A percentile compares a stretch with the other conserved stretches of the same genome.
phyloP scores from a whole-genome alignment of 192 early-diverging fungal species.

The Podila verticillata region DNA sequence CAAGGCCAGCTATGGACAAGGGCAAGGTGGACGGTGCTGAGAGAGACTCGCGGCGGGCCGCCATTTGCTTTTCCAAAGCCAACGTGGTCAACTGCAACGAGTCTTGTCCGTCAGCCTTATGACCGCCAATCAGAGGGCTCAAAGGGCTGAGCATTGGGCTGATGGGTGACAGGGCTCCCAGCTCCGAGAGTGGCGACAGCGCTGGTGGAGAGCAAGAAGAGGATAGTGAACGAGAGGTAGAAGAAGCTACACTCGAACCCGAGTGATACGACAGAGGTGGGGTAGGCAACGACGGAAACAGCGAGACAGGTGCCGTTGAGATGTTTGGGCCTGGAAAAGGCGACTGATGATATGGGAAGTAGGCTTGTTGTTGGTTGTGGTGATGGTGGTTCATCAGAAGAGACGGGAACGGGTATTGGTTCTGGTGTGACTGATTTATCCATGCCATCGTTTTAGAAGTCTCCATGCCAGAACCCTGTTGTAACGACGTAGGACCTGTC shows the following conservation, averaged over 20 bases:
- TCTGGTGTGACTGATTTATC: not conserved
- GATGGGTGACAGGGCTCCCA: not conserved
- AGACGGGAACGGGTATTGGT: not conserved
- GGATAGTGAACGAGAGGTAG: slow-evolving; percentile 1
- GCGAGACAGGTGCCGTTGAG: not conserved
- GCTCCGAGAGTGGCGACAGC: slow-evolving; percentile 18
- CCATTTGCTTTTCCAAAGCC: not conserved
- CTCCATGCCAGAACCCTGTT: too few relatives aligned
- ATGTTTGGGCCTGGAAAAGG: not conserved
- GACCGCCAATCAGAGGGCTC: not conserved
- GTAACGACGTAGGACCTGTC: not conserved
- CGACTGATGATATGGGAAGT: not conserved
- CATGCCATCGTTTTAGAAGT: not conserved
- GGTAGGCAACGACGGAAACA: not conserved
- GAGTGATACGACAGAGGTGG: not conserved
- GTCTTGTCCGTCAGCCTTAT: not conserved
- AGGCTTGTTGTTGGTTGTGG: slow-evolving; percentile 7
- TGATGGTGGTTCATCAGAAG: not conserved
- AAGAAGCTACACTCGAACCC: not conserved
- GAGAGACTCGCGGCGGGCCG: not conserved
- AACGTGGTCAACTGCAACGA: not conserved
- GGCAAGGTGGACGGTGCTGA: not conserved
- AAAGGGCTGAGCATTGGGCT: not conserved
- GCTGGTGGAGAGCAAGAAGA: slow-evolving; percentile 19
- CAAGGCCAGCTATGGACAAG: not conserved